phyloP scores from a whole-genome alignment of 192 early-diverging fungal genomes.

The Backusella psychrophila region DNA sequence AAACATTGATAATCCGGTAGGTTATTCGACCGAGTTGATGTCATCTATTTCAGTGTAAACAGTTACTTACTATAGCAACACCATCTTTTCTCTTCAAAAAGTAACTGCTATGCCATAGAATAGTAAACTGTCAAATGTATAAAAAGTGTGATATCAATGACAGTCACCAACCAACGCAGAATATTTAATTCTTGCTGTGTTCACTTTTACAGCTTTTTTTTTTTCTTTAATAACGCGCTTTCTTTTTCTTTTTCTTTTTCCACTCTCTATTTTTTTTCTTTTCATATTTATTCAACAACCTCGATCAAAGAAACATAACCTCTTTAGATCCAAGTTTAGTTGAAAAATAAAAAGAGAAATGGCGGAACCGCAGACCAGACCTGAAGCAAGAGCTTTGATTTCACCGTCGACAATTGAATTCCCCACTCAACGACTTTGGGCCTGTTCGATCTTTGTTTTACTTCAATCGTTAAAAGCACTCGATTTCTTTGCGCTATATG shows the following conservation, averaged over 20 bases:
- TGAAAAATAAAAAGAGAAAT: neutral
- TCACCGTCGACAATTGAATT: constrained; percentile 21
- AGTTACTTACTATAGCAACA: no score
- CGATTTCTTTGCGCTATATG: constrained; percentile 26
- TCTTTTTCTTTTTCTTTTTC: neutral
- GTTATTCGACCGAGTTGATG: no score
- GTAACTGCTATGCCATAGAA: no score
- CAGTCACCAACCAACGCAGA: neutral
- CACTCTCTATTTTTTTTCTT: neutral
- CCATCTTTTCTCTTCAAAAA: no score
- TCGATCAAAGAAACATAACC: neutral
- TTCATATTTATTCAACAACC: neutral
- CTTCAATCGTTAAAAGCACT: constrained; percentile 39
- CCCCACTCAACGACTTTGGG: constrained; percentile 40
- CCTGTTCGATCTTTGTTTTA: constrained; percentile 35
- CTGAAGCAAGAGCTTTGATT: constrained; percentile 24
- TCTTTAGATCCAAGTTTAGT: neutral
- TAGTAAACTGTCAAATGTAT: neutral
- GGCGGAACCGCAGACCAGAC: neutral
- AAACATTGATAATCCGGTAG: no score
- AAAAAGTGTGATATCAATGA: neutral
- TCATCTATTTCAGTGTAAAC: no score
- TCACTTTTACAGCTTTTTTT: neutral
- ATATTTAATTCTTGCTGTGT: neutral
- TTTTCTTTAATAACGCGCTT: constrained; percentile 7